Base-by-base conservation (phyloP, 768 basidiomycete genomes). In the Leccinum truebloodii region DNA sequence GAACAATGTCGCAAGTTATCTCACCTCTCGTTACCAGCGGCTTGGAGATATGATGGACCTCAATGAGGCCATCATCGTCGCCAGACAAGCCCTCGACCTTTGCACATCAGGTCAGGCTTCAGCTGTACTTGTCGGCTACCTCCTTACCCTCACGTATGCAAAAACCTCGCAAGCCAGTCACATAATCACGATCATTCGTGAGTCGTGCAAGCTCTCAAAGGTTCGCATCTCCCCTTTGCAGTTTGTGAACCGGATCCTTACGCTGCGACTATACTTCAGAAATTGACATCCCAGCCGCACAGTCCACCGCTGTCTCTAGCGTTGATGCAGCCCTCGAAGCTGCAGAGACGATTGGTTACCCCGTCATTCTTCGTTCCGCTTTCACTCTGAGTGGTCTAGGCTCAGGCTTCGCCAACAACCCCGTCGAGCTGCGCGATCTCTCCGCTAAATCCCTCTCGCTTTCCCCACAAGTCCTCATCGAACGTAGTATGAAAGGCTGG, bases 401-500 rank as follows among this genome's bases (percentile, higher is more conserved):
- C 58, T 97, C 95, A 68, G 97, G 97, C 50, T 99, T 99, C 71
- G 97, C 97, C 52, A 87, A 96, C 71, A 86, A 98, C 73, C 82
- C 93, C 13, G 92, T 97, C 63, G 97, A 99, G 80, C 79, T 99
- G 58, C 89, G 94, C 59, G 95, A 99, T 75, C 81, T 99, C 24
- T 86, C 94, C 48, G 95, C 97, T 24, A 96, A 92, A 76, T 86
- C 89, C 71, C 84, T 99, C 56, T 88, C 87, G 71, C 81, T 98
- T 30, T 91, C 89, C 65, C 96, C 97, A 52, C 97, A 98, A 74
- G 92, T 98, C 49, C 83, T 99, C 59, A 95, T 99, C 64, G 97
- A 98, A 78, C 90, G 95, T 54, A 93, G 90, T 67, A 92, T 99
- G 89, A 98, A 98, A 77, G 97, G 97, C 32, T 99, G 97, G 97